Base-by-base conservation (phyloP, 805 yeast species). In the Hanseniaspora guilliermondii region DNA sequence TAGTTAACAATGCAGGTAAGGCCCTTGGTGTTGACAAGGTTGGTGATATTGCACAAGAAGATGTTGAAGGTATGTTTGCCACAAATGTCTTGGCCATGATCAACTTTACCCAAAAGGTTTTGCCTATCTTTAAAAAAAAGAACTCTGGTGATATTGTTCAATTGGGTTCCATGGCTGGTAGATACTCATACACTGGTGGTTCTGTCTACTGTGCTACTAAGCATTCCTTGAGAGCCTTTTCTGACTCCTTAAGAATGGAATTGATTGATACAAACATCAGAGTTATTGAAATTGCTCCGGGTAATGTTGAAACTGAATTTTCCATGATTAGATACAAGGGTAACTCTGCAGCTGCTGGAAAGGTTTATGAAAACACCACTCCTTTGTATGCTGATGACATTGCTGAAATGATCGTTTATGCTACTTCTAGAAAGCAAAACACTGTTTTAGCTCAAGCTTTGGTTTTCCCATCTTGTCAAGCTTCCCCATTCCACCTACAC, bases 71-170 rank as follows among this genome's bases (percentile, higher is more conserved):
- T 47, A 87, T 87, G 87, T 82, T 86, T 68, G 75, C 83, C 62
- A 87, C 96, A 56, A 91, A 89, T 64, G 96, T 91, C 2, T 65
- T 87, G 56, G 97, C 96, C 3, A 73, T 89, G 67, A 85, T 89
- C 57, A 78, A 83, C 32, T 69, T 89, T 58, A 88, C 96, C 6
- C 96, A 91, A 68, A 80, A 83, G 6, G 75, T 88, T 25, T 69
- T 91, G 46, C 82, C 83, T 40, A 76, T 77, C 49, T 78, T 89
- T 76, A 81, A 83, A 64, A 73, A 74, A 56, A 81, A 83, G 61
- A 80, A 84, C 65, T 63, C 73, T 17, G 89, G 89, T 62, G 88
- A 82, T 62, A 82, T 83, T 58, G 83, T 83, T 57, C 83, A 82
- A 62, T 64, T 83, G 58, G 88, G 89, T 4, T 83, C 89, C 4